phyloP scores from a whole-genome alignment of 208 protist species.

The Acanthamoeba royreba region DNA sequence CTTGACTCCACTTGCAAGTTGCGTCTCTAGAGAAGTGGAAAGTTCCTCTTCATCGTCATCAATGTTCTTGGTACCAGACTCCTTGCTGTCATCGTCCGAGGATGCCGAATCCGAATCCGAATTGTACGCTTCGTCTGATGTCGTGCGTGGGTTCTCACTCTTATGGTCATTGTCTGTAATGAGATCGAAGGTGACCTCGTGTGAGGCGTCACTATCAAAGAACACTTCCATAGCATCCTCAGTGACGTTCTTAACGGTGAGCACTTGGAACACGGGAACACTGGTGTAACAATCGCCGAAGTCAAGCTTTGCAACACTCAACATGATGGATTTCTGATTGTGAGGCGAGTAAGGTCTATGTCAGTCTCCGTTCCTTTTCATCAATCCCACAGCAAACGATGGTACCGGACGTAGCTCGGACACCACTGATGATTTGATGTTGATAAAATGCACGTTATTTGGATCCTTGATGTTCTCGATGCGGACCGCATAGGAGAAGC shows the following conservation, averaged over 20 bases:
- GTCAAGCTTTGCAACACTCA: conserved; percentile 56
- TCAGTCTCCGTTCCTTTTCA: not conserved
- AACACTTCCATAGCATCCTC: conserved; percentile 62
- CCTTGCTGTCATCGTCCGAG: not conserved
- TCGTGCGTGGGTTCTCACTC: not conserved
- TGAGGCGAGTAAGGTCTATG: not conserved
- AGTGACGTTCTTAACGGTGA: conserved; percentile 65
- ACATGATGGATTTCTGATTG: conserved; percentile 58
- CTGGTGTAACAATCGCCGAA: conserved; percentile 68
- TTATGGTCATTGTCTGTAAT: conserved; percentile 29
- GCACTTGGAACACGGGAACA: conserved; percentile 29
- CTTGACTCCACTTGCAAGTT: not conserved
- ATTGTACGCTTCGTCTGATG: not conserved
- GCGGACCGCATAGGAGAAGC: conserved; percentile 58
- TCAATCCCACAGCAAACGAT: not conserved
- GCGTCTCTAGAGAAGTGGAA: not conserved
- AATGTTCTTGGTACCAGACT: not conserved
- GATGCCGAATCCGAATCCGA: not conserved
- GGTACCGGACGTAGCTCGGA: conserved; percentile 55
- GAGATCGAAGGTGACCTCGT: conserved; percentile 59
- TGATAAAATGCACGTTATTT: conserved; percentile 52
- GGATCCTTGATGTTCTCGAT: conserved; percentile 65
- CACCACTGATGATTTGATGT: conserved; percentile 54
- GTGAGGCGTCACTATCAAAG: conserved; percentile 51
- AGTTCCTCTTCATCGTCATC: not conserved